phyloP scores from a whole-genome alignment of 1,284 basidiomycete species.

The Ustilago tritici region DNA sequence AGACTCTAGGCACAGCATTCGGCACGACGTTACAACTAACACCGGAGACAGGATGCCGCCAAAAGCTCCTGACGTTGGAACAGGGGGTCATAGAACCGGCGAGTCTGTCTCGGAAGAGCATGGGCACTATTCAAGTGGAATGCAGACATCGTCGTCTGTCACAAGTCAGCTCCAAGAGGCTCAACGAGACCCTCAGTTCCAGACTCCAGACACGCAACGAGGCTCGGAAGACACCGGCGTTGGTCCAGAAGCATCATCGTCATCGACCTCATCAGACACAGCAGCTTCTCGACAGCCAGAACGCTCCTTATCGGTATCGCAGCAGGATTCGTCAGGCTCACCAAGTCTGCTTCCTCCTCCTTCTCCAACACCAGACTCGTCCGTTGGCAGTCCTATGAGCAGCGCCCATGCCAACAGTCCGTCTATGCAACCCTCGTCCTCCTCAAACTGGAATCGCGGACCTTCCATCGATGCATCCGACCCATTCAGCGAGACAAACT shows the following conservation, averaged over 20 bases:
- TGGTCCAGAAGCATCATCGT: background rate
- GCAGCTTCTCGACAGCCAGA: background rate
- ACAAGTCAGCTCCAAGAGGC: background rate
- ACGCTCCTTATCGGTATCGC: background rate
- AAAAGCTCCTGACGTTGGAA: background rate
- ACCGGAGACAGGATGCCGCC: background rate
- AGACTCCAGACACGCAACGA: background rate
- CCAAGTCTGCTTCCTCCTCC: conserved; percentile 19
- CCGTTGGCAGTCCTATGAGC: conserved; percentile 32
- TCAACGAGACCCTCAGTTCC: background rate
- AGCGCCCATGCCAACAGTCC: conserved; percentile 31
- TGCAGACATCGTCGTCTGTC: background rate
- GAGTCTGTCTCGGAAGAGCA: background rate
- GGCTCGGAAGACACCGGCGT: too few relatives aligned
- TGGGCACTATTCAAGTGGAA: background rate
- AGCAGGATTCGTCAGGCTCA: background rate
- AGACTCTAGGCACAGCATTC: background rate
- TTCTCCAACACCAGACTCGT: conserved; percentile 29
- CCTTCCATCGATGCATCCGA: background rate
- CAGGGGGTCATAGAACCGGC: background rate
- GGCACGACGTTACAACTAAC: background rate
- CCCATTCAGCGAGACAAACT: conserved; percentile 14
- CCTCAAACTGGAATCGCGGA: conserved; percentile 5
- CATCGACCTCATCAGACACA: background rate
- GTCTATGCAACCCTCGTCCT: conserved; percentile 18